Base-by-base conservation (phyloP, 2,329 filamentous ascomycete genomes). In the Helicocarpus griseus region DNA sequence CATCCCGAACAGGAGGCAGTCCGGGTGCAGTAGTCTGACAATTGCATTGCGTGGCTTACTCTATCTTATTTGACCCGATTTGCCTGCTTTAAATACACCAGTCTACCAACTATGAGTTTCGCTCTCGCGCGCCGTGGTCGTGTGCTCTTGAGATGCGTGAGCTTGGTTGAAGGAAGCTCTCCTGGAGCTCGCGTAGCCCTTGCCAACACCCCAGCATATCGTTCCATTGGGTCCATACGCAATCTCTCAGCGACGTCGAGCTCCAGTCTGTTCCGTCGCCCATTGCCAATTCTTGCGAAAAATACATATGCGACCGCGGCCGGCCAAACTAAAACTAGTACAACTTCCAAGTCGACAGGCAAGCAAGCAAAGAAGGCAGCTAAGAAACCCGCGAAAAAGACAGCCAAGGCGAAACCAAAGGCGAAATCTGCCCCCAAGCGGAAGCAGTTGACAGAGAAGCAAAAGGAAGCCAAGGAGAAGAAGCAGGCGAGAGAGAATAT, bases 221-320 rank as follows among this genome's bases (percentile, higher is more conserved):
- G 24, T 21, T 41, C 43, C 8, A 39, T 35, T 21, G 35, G 22
- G 33, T 44, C 28, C 21, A 40, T 28, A 44, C 49, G 19, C 29
- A 44, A 21, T 19, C 51, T 44, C 21, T 43, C 44, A 35, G 24
- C 38, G 11, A 19, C 41, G 2, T n/a, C 33, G 2, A 45, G 31
- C 40, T 38, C 44, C 53, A 28, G 54, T 14, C 53, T 53, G 49
- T 49, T 56, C 7, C 28, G 53, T 4, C 52, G 50, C 44, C 49
- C 53, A n/a, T 57, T 60, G 43, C 58, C 60, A 14, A 53, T 58
- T 22, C 53, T 54, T 28, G 56, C 61, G 22, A 60, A 58, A 51
- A 54, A 59, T 51, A 58, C 58, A 31, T 68, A 67, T 58, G 65
- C 65, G n/a, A 65, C 65, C 36, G 53, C 63, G 24, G 61, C 61